A percentile compares a stretch with the other conserved stretches of the same genome.
These are phyloP conservation scores for Cystobasidium sp. DNA, from an alignment of 1,284 basidiomycete species.

Conservation along the genomic window DNA sequence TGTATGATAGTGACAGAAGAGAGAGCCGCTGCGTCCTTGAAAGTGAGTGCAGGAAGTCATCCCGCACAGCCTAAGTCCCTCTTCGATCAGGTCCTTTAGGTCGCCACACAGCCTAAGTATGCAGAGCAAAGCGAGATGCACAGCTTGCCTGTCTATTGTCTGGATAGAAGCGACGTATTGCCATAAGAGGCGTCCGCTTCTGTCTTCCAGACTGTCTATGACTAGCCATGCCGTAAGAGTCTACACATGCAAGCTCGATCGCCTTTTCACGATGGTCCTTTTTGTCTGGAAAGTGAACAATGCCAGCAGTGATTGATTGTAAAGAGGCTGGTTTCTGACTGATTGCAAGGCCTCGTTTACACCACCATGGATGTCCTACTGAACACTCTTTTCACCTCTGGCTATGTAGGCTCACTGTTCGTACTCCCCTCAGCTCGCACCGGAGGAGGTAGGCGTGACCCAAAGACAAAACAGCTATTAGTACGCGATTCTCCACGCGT, in stretches of 20 bases:
- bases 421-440: slow-evolving; percentile 65
- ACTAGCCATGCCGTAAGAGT: too few relatives aligned
- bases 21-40: background rate
- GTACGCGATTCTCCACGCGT: slow-evolving; percentile 75
- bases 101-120: background rate
- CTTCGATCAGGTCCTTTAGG: background rate
- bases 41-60: background rate
- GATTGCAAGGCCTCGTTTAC: background rate
- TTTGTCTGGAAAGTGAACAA: background rate
- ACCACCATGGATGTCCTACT: slow-evolving; percentile 57
- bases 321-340: too few relatives aligned
- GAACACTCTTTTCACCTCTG: slow-evolving; percentile 61
- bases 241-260: too few relatives aligned
- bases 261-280: too few relatives aligned
- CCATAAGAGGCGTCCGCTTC: too few relatives aligned
- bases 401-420: slow-evolving; percentile 71
- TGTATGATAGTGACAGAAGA: background rate
- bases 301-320: background rate
- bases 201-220: too few relatives aligned
- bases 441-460: slow-evolving; percentile 52
- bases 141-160: background rate
- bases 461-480: slow-evolving; percentile 55
- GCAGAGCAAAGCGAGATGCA: slow-evolving; percentile 2
- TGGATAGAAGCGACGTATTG: background rate
- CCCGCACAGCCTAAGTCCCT: background rate